Evolutionary conservation across 2,329 filamentous ascomycete genomes (phyloP).

Genomic region (Lecanicillium sp.): DNA sequence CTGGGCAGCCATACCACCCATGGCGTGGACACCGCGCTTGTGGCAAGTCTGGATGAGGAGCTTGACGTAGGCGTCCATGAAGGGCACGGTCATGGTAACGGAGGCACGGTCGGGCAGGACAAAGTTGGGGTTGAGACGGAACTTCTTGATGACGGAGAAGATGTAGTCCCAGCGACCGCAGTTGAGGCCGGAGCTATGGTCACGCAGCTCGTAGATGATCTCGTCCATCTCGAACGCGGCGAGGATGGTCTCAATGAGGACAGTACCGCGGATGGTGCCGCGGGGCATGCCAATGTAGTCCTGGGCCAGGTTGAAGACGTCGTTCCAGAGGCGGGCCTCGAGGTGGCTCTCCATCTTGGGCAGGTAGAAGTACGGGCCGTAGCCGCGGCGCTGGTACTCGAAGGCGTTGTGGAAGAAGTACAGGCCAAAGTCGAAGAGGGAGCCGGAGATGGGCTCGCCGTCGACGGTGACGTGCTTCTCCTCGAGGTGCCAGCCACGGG

Average conservation of each 20-base stretch:
- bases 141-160: constrained; percentile 99
- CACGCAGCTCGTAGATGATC: constrained; percentile 98
- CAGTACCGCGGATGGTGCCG: constrained; percentile 89
- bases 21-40: constrained; percentile 92
- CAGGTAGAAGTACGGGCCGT: constrained; percentile 95
- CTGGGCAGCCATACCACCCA: constrained; percentile 98
- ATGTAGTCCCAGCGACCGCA: constrained; percentile 99
- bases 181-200: constrained; percentile 94
- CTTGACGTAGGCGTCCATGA: constrained; percentile 96
- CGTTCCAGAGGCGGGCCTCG: constrained; percentile 96
- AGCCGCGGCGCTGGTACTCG: constrained; percentile 76
- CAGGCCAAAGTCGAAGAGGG: constrained; percentile 93
- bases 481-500: constrained; percentile 94
- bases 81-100: constrained; percentile 96
- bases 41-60: constrained; percentile 98
- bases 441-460: constrained; percentile 86
- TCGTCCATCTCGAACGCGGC: constrained; percentile 99
- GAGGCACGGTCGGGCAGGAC: constrained; percentile 84
- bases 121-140: constrained; percentile 90
- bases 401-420: constrained; percentile 99
- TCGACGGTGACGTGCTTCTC: constrained; percentile 98
- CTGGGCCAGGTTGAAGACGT: constrained; percentile 92
- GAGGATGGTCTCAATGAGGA: constrained; percentile 95
- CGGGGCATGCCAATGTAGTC: constrained; percentile 85
- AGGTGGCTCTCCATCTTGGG: constrained; percentile 98